Percentiles rank a stretch among this genome's conserved stretches.
Evolutionary conservation across 1,284 basidiomycete species (phyloP).

Genomic region (Marasmius fiardii): DNA sequence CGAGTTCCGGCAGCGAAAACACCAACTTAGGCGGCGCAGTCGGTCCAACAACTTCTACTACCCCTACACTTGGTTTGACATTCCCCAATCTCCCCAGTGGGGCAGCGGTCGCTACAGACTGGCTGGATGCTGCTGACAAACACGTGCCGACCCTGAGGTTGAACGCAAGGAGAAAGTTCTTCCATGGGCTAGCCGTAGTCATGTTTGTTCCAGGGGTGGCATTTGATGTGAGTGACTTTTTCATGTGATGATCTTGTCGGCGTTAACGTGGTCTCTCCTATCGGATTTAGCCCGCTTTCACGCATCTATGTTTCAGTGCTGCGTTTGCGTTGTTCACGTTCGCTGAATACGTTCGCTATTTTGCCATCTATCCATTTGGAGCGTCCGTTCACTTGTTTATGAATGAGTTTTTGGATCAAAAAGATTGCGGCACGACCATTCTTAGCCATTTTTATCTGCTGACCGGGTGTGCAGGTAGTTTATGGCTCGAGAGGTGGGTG

Average conservation of each 20-base stretch:
- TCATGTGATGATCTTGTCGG: neutral
- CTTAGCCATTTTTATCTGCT: constrained; percentile 96
- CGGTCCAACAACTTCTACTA: neutral
- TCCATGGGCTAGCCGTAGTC: constrained; percentile 92
- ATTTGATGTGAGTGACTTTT: constrained; percentile 71
- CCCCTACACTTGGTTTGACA: constrained; percentile 32
- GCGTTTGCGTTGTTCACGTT: constrained; percentile 96
- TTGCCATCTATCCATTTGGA: constrained; percentile 96
- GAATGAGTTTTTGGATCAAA: constrained; percentile 95
- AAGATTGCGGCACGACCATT: constrained; percentile 95
- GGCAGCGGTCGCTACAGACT: constrained; percentile 71
- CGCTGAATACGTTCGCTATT: constrained; percentile 95
- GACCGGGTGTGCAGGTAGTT: constrained; percentile 88
- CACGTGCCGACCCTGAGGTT: constrained; percentile 85
- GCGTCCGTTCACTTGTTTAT: constrained; percentile 94
- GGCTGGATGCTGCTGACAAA: constrained; percentile 85
- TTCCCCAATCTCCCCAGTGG: constrained; percentile 55
- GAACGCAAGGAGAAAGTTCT: constrained; percentile 96
- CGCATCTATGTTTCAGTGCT: constrained; percentile 90
- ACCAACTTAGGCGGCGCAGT: neutral
- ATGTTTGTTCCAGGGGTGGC: constrained; percentile 96
- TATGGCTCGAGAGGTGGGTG: constrained; percentile 93
- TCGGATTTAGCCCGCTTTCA: constrained; percentile 84
- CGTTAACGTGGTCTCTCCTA: constrained; percentile 15
- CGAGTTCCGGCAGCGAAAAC: constrained; percentile 7